phyloP scores from a whole-genome alignment of 2,329 filamentous ascomycete species.

The Pseudogymnoascus sp. region DNA sequence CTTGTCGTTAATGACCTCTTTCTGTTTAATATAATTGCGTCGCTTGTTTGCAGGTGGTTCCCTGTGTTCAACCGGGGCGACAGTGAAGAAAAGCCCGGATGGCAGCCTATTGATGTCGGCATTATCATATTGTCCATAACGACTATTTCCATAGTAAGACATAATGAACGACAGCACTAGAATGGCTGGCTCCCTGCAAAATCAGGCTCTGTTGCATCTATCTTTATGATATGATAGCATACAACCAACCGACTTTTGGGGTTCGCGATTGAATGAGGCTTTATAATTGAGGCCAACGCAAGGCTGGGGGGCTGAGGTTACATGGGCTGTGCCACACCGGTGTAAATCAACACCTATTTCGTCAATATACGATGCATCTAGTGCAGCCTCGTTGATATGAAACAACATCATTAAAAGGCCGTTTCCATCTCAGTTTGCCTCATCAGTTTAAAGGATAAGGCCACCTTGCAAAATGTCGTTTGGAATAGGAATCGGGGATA shows the following conservation, averaged over 20 bases:
- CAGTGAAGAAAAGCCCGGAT: background rate
- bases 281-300: background rate
- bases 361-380: background rate
- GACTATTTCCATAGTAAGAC: background rate
- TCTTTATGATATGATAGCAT: background rate
- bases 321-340: background rate
- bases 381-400: background rate
- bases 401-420: background rate
- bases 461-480: conserved; percentile 9
- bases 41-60: background rate
- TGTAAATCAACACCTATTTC: background rate
- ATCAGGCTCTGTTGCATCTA: background rate
- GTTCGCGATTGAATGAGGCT: background rate
- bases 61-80: background rate
- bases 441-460: background rate
- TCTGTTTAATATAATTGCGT: background rate
- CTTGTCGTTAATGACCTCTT: background rate
- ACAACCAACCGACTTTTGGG: background rate
- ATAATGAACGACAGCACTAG: background rate
- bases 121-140: background rate
- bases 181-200: background rate
- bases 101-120: background rate
- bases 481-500: conserved; percentile 9
- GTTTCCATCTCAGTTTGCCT: background rate
- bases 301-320: background rate